Percentiles rank a stretch among this genome's conserved stretches.
Evolutionary conservation across 1,284 basidiomycete genomes (phyloP).

Genomic region (Apiotrichum siamense): DNA sequence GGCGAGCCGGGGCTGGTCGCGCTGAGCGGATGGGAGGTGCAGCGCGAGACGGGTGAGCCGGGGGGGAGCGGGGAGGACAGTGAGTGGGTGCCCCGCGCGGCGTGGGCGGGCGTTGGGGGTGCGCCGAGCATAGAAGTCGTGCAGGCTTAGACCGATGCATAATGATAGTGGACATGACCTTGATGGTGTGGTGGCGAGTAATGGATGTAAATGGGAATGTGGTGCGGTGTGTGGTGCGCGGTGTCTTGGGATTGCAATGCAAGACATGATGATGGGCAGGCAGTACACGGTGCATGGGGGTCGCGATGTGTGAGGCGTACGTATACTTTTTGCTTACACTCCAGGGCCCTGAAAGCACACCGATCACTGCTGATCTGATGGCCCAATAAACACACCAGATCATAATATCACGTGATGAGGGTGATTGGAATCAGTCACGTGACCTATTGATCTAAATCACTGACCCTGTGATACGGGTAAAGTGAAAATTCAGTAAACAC

Average conservation of each 20-base stretch:
- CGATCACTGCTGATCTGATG: too few relatives aligned
- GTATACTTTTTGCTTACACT: too few relatives aligned
- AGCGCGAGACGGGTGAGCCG: constrained; percentile 10
- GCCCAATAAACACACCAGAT: not conserved
- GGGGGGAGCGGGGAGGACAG: not conserved
- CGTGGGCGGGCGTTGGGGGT: not conserved
- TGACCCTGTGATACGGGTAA: not conserved
- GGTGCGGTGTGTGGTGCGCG: too few relatives aligned
- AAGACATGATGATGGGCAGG: too few relatives aligned
- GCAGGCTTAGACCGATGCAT: not conserved
- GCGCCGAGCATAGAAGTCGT: constrained; percentile 1
- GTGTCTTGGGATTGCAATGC: too few relatives aligned
- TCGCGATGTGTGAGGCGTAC: too few relatives aligned
- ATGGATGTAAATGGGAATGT: too few relatives aligned
- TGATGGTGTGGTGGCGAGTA: too few relatives aligned
- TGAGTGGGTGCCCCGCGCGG: constrained; percentile 3
- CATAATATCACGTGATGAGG: not conserved
- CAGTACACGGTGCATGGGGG: too few relatives aligned
- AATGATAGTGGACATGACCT: not conserved
- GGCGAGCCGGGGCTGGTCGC: constrained; percentile 21
- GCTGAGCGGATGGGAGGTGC: constrained; percentile 31
- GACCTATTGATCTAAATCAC: not conserved
- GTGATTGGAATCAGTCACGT: constrained; percentile 1
- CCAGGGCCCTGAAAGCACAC: too few relatives aligned
- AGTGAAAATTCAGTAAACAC: too few relatives aligned